Evolutionary conservation across 495 filamentous ascomycete species (phyloP), one percentile per base, ranked within the genome.

Genomic region (Penicillium arizonense): DNA sequence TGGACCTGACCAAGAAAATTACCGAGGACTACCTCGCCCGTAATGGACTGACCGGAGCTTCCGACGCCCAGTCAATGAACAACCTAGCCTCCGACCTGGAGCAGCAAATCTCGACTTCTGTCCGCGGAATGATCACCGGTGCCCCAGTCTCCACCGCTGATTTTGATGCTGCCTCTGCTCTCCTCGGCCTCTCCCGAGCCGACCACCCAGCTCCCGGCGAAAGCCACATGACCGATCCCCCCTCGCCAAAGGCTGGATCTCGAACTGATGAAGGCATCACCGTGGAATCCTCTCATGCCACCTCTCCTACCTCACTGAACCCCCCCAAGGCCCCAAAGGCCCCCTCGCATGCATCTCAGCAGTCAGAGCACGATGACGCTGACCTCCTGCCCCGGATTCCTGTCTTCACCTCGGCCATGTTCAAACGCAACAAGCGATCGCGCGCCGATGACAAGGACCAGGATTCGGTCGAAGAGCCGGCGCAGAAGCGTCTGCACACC

Each of bases 131-230:
- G 26, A 44, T 55, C 1, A 21, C 44, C 8, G 38, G 47, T 11
- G 48, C 44, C 14, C 46, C 41, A 26, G 21, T 42, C 5, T 37
- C 41, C 13, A 36, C 35, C 10, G 39, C 44, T 4, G 40, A 55
- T 7, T 59, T 56, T 28, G 52, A 59, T n/a, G 59, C 59, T 26
- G 59, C 56, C 2, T 10, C 50, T 36, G n/a, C 45, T 18, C 56
- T 63, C 23, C 50, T 63, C 6, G 28, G 42, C 33, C 37, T 63
- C 13, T 30, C 48, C 4, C 30, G 16, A 16, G 18, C 50, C 44
- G 3, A 35, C 37, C 18, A 24, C 30, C 4, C 20, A 39, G 24
- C 43, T 30, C 32, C 10, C 18, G 23, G 40, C 30, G 30, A 48
- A 16, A 13, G 28, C 30, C 35, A 44, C 38, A 18, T 44, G 20